phyloP scores from a whole-genome alignment of 305 asterid genomes.

The Plantago coronopus region DNA sequence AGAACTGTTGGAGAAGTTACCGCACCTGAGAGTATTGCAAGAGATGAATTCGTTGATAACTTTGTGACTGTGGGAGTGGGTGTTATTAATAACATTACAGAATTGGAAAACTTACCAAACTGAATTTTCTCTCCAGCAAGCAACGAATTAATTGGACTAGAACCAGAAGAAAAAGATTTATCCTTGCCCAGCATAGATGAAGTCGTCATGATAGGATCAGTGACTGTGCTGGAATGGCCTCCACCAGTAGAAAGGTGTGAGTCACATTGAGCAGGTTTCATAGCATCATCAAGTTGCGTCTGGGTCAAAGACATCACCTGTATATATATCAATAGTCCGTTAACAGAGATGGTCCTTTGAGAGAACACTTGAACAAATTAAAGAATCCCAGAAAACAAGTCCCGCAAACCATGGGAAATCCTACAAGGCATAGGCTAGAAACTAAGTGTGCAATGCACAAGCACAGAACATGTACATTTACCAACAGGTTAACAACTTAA shows the following conservation, averaged over 20 bases:
- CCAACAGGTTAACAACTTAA: too few relatives aligned
- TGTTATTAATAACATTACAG: slow-evolving; percentile 7
- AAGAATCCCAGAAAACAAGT: neutral
- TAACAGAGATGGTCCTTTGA: neutral
- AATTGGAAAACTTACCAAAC: slow-evolving; percentile 52
- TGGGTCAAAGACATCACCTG: slow-evolving; percentile 89
- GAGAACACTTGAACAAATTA: slow-evolving; percentile 8
- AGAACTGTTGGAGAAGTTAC: slow-evolving; percentile 85
- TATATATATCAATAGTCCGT: slow-evolving; percentile 27
- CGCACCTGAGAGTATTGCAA: slow-evolving; percentile 52
- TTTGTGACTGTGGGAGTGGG: neutral
- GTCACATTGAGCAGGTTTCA: slow-evolving; percentile 67
- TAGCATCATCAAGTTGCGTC: slow-evolving; percentile 88
- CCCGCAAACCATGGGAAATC: slow-evolving; percentile 7
- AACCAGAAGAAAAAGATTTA: slow-evolving; percentile 56
- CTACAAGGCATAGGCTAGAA: too few relatives aligned
- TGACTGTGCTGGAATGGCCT: slow-evolving; percentile 49
- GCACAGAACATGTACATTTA: too few relatives aligned
- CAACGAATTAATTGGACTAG: slow-evolving; percentile 85
- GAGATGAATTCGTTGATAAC: slow-evolving; percentile 5
- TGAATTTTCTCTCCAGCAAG: slow-evolving; percentile 97
- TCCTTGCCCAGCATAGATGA: slow-evolving; percentile 60
- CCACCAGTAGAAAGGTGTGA: slow-evolving; percentile 60
- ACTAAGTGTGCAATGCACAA: too few relatives aligned
- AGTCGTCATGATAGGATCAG: slow-evolving; percentile 55